phyloP scores from a whole-genome alignment of 2,329 filamentous ascomycete species.

The Ophiostoma montium region DNA sequence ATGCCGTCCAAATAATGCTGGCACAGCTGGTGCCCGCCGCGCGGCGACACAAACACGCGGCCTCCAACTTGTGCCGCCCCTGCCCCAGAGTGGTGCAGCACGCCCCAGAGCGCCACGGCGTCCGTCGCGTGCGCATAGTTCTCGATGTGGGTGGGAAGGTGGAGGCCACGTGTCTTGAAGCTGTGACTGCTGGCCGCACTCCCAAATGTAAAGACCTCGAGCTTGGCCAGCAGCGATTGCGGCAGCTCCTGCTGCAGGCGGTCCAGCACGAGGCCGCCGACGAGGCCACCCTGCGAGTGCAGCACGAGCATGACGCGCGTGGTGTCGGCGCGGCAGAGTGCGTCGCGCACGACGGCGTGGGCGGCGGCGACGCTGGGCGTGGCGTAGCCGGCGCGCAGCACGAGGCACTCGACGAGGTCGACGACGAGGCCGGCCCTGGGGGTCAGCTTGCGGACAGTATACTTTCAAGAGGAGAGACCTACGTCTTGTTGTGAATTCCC shows the following conservation, averaged over 20 bases:
- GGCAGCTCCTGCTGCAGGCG: conserved; percentile 62
- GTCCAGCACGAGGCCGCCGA: conserved; percentile 58
- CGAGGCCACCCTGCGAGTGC: conserved; percentile 67
- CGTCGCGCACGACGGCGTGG: conserved; percentile 46
- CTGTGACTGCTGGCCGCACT: conserved; percentile 71
- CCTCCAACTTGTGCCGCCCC: conserved; percentile 39
- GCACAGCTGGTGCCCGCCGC: conserved; percentile 43
- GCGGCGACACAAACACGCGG: conserved; percentile 39
- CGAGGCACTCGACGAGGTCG: conserved; percentile 61
- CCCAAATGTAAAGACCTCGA: conserved; percentile 69
- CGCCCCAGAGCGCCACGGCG: conserved; percentile 61
- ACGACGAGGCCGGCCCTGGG: conserved; percentile 50
- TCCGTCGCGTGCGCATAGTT: conserved; percentile 66
- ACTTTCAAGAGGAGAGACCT: conserved; percentile 1
- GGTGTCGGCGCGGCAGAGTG: conserved; percentile 45
- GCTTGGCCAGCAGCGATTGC: conserved; percentile 47
- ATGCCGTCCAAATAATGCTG: conserved; percentile 50
- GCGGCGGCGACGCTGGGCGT: conserved; percentile 53
- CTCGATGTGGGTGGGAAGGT: conserved; percentile 45
- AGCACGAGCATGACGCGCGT: conserved; percentile 60
- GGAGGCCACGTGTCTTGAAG: too few species aligned
- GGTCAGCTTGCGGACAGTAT: background rate
- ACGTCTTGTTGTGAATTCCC: conserved; percentile 64
- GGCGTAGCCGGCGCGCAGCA: conserved; percentile 61
- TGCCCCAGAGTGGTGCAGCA: conserved; percentile 54